Percentiles rank a stretch among this genome's conserved stretches.
These are phyloP conservation scores for Solanum chacoense DNA, from an alignment of 305 asterid species.

Conservation along the genomic window DNA sequence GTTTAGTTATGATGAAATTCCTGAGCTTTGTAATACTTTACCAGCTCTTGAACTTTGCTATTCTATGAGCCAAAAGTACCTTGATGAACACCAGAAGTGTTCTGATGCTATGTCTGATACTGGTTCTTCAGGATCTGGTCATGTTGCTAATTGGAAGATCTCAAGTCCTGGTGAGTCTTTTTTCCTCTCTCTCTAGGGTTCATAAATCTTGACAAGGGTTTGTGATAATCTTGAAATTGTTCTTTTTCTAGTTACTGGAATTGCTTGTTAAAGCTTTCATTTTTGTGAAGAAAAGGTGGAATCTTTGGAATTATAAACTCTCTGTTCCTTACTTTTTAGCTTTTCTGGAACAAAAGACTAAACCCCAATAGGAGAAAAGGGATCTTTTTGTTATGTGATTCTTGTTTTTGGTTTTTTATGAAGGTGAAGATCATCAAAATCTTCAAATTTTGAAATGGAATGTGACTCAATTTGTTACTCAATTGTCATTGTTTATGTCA, in stretches of 20 bases:
- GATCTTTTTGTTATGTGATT: background rate
- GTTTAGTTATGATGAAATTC: slow-evolving; percentile 32
- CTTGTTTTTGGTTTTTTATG: background rate
- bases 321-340: background rate
- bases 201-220: background rate
- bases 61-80: slow-evolving; percentile 33
- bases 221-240: background rate
- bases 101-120: slow-evolving; percentile 14
- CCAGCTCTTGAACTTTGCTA: slow-evolving; percentile 40
- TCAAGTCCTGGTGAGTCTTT: slow-evolving; percentile 26
- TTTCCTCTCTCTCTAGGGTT: background rate
- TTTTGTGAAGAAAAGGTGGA: background rate
- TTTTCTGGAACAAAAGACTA: background rate
- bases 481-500: background rate
- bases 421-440: background rate
- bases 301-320: background rate
- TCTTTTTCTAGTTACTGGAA: background rate
- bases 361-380: background rate
- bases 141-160: slow-evolving; percentile 35
- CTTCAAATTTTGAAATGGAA: background rate
- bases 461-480: background rate
- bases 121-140: slow-evolving; percentile 17
- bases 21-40: slow-evolving; percentile 32
- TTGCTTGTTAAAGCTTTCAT: background rate
- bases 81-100: slow-evolving; percentile 25